Evolutionary conservation across 495 filamentous ascomycete species (phyloP).

Genomic region (Trichoderma parareesei): DNA sequence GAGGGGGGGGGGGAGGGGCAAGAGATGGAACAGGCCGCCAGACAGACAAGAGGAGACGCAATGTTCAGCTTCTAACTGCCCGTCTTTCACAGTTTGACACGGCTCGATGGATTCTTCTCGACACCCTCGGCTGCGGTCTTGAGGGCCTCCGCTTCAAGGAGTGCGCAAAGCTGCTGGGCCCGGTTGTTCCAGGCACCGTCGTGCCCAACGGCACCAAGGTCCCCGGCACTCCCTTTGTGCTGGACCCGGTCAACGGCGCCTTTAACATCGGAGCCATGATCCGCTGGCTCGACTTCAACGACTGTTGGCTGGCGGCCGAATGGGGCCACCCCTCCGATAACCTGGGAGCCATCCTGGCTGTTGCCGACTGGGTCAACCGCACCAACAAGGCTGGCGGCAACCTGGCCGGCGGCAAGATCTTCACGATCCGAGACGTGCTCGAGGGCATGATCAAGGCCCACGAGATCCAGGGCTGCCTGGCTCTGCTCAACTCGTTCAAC

Average conservation of each 20-base stretch:
- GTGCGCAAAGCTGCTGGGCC: conserved; percentile 91
- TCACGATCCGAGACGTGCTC: conserved; percentile 81
- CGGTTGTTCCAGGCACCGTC: conserved; percentile 79
- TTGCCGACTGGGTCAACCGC: conserved; percentile 94
- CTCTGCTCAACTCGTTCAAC: conserved; percentile 96
- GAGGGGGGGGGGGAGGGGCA: no score
- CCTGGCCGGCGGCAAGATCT: conserved; percentile 73
- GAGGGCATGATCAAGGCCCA: conserved; percentile 99
- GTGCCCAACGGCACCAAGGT: conserved; percentile 92
- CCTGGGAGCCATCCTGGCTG: conserved; percentile 87
- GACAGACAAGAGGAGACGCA: not conserved
- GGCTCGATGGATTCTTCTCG: conserved; percentile 79
- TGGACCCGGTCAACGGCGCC: conserved; percentile 90
- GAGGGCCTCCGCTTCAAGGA: conserved; percentile 94
- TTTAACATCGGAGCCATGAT: conserved; percentile 99
- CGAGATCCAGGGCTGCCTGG: conserved; percentile 96
- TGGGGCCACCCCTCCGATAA: conserved; percentile 99
- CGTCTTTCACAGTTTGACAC: conserved; percentile 68
- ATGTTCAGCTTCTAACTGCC: conserved; percentile 8
- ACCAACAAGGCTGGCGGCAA: conserved; percentile 90
- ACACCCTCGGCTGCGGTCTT: conserved; percentile 93
- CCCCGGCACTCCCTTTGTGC: conserved; percentile 84
- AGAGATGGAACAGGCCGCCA: no score
- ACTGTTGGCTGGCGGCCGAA: conserved; percentile 98
- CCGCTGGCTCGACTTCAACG: conserved; percentile 98